These are phyloP conservation scores for Solanum arcanum DNA, from an alignment of 257 asterid species.

Conservation along the genomic window DNA sequence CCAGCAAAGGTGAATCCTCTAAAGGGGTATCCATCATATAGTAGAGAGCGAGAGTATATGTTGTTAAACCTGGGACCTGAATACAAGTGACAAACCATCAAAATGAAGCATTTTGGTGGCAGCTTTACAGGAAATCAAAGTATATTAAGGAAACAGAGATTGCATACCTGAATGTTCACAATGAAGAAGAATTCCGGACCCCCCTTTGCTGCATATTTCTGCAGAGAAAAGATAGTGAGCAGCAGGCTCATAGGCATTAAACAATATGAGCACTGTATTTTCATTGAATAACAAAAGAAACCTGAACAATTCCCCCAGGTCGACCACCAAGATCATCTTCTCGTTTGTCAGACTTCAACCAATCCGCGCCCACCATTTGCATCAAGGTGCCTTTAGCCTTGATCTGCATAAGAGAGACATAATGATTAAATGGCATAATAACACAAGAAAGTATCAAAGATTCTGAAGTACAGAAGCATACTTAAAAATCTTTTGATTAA, in stretches of 20 bases:
- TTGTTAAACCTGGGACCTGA: slow-evolving; percentile 93
- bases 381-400: slow-evolving; percentile 84
- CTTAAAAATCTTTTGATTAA: background rate
- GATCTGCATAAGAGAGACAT: slow-evolving; percentile 24
- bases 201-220: slow-evolving; percentile 90
- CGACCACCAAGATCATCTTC: slow-evolving; percentile 98
- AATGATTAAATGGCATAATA: background rate
- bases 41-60: slow-evolving; percentile 75
- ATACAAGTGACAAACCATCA: background rate
- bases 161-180: slow-evolving; percentile 80
- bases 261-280: background rate
- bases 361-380: slow-evolving; percentile 99
- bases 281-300: slow-evolving; percentile 6
- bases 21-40: slow-evolving; percentile 87
- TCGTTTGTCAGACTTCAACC: slow-evolving; percentile 95
- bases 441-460: background rate
- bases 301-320: slow-evolving; percentile 94
- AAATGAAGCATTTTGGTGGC: background rate
- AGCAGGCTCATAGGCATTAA: slow-evolving; percentile 7
- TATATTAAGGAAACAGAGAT: background rate
- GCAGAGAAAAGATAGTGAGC: slow-evolving; percentile 12
- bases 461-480: background rate
- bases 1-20: slow-evolving; percentile 81
- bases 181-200: slow-evolving; percentile 93
- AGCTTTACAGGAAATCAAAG: background rate